These are phyloP conservation scores for Hansenula lynferdii DNA, from an alignment of 1,139 yeast genomes.

Conservation along the genomic window DNA sequence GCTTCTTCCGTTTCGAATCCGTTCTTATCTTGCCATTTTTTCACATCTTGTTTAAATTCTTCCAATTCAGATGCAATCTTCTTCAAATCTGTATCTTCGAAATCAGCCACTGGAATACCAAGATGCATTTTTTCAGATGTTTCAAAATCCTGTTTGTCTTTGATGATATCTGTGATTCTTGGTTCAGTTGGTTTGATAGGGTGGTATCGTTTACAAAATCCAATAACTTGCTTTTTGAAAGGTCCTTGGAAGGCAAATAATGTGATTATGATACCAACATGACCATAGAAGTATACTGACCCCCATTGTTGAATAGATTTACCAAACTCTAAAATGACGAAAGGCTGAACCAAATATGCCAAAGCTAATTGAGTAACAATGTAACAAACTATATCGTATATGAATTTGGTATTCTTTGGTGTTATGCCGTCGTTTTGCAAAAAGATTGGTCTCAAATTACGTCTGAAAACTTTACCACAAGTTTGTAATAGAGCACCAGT, in stretches of 20 bases:
- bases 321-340: conserved; percentile 62
- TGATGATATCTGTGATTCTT: conserved; percentile 28
- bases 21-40: conserved; percentile 34
- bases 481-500: conserved; percentile 87
- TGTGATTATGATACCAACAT: conserved; percentile 46
- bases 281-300: conserved; percentile 66
- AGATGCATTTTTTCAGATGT: conserved; percentile 32
- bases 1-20: conserved; percentile 39
- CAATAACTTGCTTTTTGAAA: conserved; percentile 38
- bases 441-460: conserved; percentile 83
- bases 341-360: conserved; percentile 83
- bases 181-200: conserved; percentile 17
- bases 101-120: conserved; percentile 44
- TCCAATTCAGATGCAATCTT: conserved; percentile 37
- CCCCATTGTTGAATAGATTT: conserved; percentile 70
- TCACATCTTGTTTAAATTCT: conserved; percentile 34
- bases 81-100: conserved; percentile 31
- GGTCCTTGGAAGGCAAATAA: conserved; percentile 71
- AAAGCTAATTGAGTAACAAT: conserved; percentile 72
- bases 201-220: conserved; percentile 32
- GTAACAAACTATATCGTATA: conserved; percentile 67
- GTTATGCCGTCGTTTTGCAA: conserved; percentile 64
- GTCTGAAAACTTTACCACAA: conserved; percentile 73
- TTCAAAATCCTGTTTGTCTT: conserved; percentile 40
- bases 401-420: conserved; percentile 49